Base-by-base conservation (phyloP, 2,329 filamentous ascomycete species). In the Penicillium freii region DNA sequence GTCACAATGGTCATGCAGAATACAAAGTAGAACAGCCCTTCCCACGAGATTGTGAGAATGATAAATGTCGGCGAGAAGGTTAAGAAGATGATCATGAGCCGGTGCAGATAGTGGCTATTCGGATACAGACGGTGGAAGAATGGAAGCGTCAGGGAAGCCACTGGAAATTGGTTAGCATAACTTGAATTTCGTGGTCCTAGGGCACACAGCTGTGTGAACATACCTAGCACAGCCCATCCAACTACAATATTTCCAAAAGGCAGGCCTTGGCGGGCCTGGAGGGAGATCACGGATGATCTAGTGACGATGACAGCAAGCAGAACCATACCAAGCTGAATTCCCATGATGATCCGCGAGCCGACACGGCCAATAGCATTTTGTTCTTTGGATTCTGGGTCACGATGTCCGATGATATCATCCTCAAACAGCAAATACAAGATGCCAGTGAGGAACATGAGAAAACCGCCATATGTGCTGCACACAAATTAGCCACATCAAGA, bases 1-100 rank as follows among this genome's bases (percentile, higher is more conserved):
- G 87, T 87, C 51, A 96, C 81, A 5, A 99, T 78, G 23, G 88
- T 90, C 53, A 89, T 79, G 69, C 87, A 92, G 75, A 97, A 99
- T 11, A 88, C 86, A 58, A 97, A 85, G 75, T 97, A 99, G 74
- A 99, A 99, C 2, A 99, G 82, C 0, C 93, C 93, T 75, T 99
- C 94, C 77, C 96, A 99, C 0, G 93, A 97, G 66, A 97, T 97
- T 8, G 92, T 96, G 50, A 99, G 84, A 68, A 99, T 93, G 70
- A 99, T 89, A 75, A 97, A 99, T 1, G 89, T 89, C 0, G 94
- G 94, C 0, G 93, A 89, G 71, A 95, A 97, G 5, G 92, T 90
- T 48, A 99, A 81, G 78, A 97, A 99, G 53, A 97, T 87, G 66
- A 96, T 85, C 64, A 92, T 83, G 4, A 99, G 80, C 25, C 92